Base-by-base conservation (phyloP, 2,329 filamentous ascomycete genomes). In the Rutstroemia sp. region DNA sequence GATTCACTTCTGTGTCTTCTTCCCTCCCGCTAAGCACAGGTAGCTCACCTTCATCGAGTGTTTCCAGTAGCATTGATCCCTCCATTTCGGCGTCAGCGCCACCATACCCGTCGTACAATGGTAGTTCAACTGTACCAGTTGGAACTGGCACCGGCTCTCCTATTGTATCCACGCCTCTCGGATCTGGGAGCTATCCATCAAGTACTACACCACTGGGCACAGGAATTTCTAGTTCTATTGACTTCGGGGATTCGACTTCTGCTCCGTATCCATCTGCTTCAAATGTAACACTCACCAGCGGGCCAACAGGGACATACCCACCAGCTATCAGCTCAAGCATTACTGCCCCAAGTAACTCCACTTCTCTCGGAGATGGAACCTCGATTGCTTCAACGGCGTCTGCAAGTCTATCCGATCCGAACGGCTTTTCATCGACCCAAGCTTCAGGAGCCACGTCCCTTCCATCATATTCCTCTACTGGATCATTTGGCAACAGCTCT, bases 251-350 rank as follows among this genome's bases (percentile, higher is more conserved):
- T 8, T 49, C 57, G 5, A 49, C 59, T 3, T 54, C 57, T 7
- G 23, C 45, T 44, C 57, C 60, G 23, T 62, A 55, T 23, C 46
- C 57, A 49, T 48, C 36, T 21, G 27, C 54, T 21, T 57, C 51
- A n/a, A 60, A 56, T 30, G 45, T 48, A 7, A 61, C 60, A 4
- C 47, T 44, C 9, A 21, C 45, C 7, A 39, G 38, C 27, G 57
- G 51, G 19, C 46, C 61, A 25, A 60, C 51, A 10, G 57, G 59
- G 30, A 50, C 56, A 53, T 40, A 39, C 23, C 44, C 42, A 40
- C 40, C 49, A 1, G n/a, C 27, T 27, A 30, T 47, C 25, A 56
- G 49, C 23, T 51, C 54, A 25, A 51, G 38, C 10, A 17, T 47
- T 16, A 44, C 39, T 25, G 19, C 44, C 34, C 14, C 21, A 14